These are phyloP conservation scores for Alisma plantagoaquatica DNA, from an alignment of 106 monocot species.

Conservation along the genomic window DNA sequence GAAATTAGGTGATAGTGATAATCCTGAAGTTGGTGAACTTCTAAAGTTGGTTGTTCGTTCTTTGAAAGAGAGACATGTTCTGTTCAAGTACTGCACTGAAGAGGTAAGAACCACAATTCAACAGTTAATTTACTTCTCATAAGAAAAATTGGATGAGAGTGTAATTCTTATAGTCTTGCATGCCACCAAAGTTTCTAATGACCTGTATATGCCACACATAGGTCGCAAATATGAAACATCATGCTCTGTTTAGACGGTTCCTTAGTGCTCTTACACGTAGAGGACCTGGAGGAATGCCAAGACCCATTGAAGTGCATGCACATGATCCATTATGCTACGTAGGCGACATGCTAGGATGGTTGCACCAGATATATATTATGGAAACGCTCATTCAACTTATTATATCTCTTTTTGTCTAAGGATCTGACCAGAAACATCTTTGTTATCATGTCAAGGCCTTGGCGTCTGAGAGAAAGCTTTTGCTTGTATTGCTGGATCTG, in stretches of 20 bases:
- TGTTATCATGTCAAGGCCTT: slow-evolving; percentile 36
- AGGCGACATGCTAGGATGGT: slow-evolving; percentile 97
- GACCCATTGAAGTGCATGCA: slow-evolving; percentile 99
- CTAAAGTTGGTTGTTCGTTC: slow-evolving; percentile 75
- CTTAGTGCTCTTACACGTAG: slow-evolving; percentile 97
- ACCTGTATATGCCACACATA: too few species aligned
- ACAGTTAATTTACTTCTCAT: too few species aligned
- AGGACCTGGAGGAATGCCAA: slow-evolving; percentile 91
- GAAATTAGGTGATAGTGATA: slow-evolving; percentile 90
- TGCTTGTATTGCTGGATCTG: slow-evolving; percentile 67
- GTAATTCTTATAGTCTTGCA: too few species aligned
- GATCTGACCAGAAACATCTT: neutral
- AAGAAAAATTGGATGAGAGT: too few species aligned
- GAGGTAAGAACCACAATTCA: slow-evolving; percentile 37
- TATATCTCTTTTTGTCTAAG: neutral
- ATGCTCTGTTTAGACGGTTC: slow-evolving; percentile 96
- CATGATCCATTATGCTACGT: slow-evolving; percentile 99
- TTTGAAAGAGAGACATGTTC: slow-evolving; percentile 90
- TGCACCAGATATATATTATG: slow-evolving; percentile 97
- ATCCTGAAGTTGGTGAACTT: slow-evolving; percentile 87
- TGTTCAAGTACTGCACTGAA: slow-evolving; percentile 98
- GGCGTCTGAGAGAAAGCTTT: slow-evolving; percentile 96
- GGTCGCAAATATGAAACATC: slow-evolving; percentile 99
- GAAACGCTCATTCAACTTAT: neutral
- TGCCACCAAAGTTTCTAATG: too few species aligned